Base-by-base conservation (phyloP, 2,329 filamentous ascomycete genomes). In the Botryotinia globosa region DNA sequence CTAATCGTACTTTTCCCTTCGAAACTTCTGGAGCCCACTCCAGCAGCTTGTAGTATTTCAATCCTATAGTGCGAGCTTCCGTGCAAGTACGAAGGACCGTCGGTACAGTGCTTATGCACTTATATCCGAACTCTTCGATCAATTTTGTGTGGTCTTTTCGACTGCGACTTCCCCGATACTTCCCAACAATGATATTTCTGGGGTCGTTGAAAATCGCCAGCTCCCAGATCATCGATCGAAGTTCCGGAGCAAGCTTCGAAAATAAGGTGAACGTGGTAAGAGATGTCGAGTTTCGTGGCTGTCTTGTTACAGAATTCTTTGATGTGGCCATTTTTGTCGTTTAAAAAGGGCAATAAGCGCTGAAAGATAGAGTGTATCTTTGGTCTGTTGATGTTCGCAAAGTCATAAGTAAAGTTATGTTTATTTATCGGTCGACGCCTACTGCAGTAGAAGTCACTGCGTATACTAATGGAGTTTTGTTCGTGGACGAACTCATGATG, bases 1-100 rank as follows among this genome's bases (percentile, higher is more conserved):
- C 1, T 0, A 29, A 29, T 16, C 6, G n/a, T 6, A 0, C 3
- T 18, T 29, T 16, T 29, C n/a, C 51, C n/a, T 45, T 29, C 5
- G 3, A 14, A 14, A 12, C 1, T 32, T 25, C 25, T 10, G 34
- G n/a, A 34, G 9, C 25, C 29, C 66, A 62, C 16, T 42, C 37
- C 37, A 62, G 16, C 37, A 69, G 16, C 18, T 56, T 44, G 32
- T 59, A 69, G 18, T 59, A n/a, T 3, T 69, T 45, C 25, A 59
- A 25, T 6, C 66, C 51, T 44, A 37, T 4, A 25, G 12, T 32
- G 3, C 66, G 37, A 58, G 51, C 16, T 34, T 69, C 51, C 25
- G 5, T 44, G 51, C 51, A 69, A 32, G 37, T n/a, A 9, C 4
- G 66, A 25, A 59, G 66, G 14, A 59, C 51, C 5, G 66, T 9